phyloP scores from a whole-genome alignment of 768 basidiomycete genomes.

The Termitomyces eurrhizus region DNA sequence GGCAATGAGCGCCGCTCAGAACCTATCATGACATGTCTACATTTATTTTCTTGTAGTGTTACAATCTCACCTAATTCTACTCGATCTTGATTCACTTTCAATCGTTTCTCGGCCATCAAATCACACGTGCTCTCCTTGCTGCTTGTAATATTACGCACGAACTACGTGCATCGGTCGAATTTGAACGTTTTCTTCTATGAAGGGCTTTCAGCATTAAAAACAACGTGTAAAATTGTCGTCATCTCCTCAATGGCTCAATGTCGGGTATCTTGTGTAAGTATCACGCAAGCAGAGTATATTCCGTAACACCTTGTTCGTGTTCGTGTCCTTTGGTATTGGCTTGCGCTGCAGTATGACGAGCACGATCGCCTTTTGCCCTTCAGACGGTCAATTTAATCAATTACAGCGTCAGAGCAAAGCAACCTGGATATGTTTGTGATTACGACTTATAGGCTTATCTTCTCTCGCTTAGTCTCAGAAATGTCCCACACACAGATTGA shows the following conservation, averaged over 20 bases:
- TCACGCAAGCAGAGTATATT: too few relatives aligned
- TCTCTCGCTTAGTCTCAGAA: neutral
- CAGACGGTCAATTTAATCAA: neutral
- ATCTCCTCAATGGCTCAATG: neutral
- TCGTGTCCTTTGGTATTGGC: neutral
- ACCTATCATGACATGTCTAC: constrained; percentile 24
- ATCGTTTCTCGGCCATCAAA: neutral
- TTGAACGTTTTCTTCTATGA: neutral
- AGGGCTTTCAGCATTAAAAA: neutral
- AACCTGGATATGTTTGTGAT: neutral
- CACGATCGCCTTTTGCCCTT: neutral
- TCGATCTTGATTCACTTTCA: neutral
- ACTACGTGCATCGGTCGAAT: neutral
- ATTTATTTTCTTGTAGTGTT: constrained; percentile 5
- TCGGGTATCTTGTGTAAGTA: neutral
- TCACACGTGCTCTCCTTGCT: neutral
- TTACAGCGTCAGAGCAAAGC: neutral
- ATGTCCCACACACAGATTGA: neutral
- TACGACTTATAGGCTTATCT: neutral
- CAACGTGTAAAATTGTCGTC: neutral
- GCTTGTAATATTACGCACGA: neutral
- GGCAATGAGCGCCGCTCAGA: constrained; percentile 32
- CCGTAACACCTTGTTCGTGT: neutral
- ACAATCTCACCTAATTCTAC: constrained; percentile 8
- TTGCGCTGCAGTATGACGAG: neutral